Conservation (phyloP, 306 rosid genomes). For the Quercus gilva region DNA sequence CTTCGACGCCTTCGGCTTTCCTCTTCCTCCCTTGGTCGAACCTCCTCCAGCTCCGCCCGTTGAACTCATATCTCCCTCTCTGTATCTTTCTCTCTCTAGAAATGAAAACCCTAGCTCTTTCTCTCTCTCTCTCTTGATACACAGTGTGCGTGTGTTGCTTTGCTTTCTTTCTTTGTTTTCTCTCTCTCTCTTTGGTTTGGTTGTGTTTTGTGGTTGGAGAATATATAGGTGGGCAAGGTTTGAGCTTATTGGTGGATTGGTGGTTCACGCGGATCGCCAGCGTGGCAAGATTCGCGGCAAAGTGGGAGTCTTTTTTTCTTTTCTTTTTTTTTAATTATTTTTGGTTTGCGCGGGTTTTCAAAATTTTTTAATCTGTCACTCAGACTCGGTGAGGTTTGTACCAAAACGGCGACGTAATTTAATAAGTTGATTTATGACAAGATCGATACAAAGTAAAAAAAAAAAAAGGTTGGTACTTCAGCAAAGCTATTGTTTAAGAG, state of each 20-base stretch:
- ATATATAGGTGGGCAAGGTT: not conserved
- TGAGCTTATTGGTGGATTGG: constrained; percentile 10
- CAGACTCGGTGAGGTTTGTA: no score
- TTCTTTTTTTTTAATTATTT: not conserved
- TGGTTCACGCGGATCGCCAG: constrained; percentile 29
- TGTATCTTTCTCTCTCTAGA: constrained; percentile 1
- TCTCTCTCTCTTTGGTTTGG: not conserved
- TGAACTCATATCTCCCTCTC: constrained; percentile 55
- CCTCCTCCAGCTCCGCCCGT: constrained; percentile 33
- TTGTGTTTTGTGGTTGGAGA: not conserved
- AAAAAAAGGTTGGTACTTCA: no score
- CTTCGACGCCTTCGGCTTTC: constrained; percentile 85
- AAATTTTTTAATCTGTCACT: not conserved
- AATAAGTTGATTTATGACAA: no score
- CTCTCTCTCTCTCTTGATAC: no score
- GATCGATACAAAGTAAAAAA: no score
- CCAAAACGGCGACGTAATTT: not conserved
- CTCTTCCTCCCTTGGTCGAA: constrained; percentile 88
- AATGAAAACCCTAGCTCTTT: no score
- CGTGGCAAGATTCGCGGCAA: constrained; percentile 41
- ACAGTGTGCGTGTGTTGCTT: no score
- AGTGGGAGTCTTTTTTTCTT: not conserved
- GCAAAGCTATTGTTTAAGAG: no score
- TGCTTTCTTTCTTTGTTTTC: not conserved
- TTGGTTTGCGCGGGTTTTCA: constrained; percentile 7